Base-by-base conservation (phyloP, 2,329 filamentous ascomycete species). In the Aureobasidium sp. region DNA sequence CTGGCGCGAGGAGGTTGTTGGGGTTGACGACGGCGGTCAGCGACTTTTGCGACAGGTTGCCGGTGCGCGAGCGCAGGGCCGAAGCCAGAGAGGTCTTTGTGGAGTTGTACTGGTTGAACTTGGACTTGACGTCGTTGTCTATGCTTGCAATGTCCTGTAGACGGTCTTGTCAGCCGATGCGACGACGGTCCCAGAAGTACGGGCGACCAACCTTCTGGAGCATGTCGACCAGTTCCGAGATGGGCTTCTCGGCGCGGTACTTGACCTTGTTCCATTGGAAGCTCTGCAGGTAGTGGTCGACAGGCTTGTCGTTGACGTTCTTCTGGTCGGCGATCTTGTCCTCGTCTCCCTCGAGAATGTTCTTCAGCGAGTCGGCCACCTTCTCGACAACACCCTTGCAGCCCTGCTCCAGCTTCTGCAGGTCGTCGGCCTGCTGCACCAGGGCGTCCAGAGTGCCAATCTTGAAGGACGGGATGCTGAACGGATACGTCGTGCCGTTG, bases 201-300 rank as follows among this genome's bases (percentile, higher is more conserved):
- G 20, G 11, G 36, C 12, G 5, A 29, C 42, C 6, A 22, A 90
- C 90, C 85, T 96, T 97, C 73, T 96, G 91, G 63, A 99, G 79
- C 44, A 87, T 87, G 74, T 91, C 89, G 69, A 97, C 88, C 64
- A 97, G 81, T 72, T 97, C 93, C 62, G 86, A 83, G 64, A 99
- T 84, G 56, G 93, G 85, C 74, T 93, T 95, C 76, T 99, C 94
- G 65, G 90, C 88, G 70, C 94, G 87, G 76, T 97, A 99, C 74
- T 96, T 94, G 77, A 96, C 90, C 77, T 94, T 97, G 79, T 97
- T 97, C 94, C 94, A 99, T 67, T 85, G 84, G 76, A 97, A 99
- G 61, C 84, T 87, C 71, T 87, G 85, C 49, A 99, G 80, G 73
- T 97, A 99, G 73, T 93, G 88, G 70, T 97, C 93, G 64, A 93